Evolutionary conservation across 2,329 filamentous ascomycete species (phyloP), one percentile per base, ranked within the genome.

Genomic region (Fusarium pseudonygamai): DNA sequence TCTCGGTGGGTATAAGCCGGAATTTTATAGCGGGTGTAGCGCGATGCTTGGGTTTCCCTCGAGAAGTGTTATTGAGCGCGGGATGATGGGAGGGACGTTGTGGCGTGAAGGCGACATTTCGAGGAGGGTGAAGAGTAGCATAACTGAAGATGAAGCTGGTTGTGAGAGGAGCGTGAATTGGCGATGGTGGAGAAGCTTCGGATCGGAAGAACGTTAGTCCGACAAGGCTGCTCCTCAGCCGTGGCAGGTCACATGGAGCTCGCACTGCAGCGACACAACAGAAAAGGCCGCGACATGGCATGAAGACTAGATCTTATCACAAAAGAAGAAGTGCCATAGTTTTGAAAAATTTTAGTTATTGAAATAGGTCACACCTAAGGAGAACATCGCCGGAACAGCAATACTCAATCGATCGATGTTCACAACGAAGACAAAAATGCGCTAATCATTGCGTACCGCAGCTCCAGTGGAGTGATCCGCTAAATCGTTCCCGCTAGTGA

Each of bases 1-100:
- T 65, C 39, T 65, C 20, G 13, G 37, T 58, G 60, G 64, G 64
- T 65, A 65, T 67, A 67, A 65, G 45, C 52, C 64, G 64, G 64
- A 67, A 59, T 67, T 65, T 67, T 65, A 65, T 30, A 65, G 30
- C 39, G 64, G 64, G 50, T 65, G 64, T 58, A 64, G 60, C 45
- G 64, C 64, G 43, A 65, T 45, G 20, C 26, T 65, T 39, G 22
- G 43, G 32, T 5, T 39, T 45, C 34, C 20, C 50, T 65, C 26
- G 39, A 10, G 26, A 3, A 50, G 43, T 50, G 42, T 57, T 57
- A 28, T 15, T 50, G 11, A 57, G 22, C 13, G 59, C 14, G 10
- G 14, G 14, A 49, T 37, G 47, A 65, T 49, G 13, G 7, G 14
- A 15, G 59, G 12, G 7, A 15, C 32, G 36, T 37, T 42, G 5